Percentiles rank a stretch among this genome's conserved stretches.
phyloP scores from a whole-genome alignment of 2,329 filamentous ascomycete species.

The Tolypocladium ophioglossoides region DNA sequence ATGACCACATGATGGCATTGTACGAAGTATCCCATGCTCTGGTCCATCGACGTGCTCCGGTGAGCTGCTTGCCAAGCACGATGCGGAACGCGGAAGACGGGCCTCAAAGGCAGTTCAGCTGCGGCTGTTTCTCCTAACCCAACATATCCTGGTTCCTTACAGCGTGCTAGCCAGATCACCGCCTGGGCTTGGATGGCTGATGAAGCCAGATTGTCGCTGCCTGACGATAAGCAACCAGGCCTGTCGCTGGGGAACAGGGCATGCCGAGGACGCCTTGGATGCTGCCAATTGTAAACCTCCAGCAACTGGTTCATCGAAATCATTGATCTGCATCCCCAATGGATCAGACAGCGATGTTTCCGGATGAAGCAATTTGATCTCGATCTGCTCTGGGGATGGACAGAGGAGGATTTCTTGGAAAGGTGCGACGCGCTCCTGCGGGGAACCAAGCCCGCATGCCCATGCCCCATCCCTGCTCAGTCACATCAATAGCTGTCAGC shows the following conservation, averaged over 20 bases:
- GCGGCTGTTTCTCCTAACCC: background rate
- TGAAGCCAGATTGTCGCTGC: too few species aligned
- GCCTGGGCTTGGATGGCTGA: too few species aligned
- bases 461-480: background rate
- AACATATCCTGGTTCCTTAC: background rate
- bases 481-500: too few species aligned
- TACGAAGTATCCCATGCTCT: too few species aligned
- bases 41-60: background rate
- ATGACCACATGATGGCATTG: background rate
- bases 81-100: background rate
- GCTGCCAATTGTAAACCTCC: too few species aligned
- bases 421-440: background rate
- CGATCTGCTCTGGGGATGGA: background rate
- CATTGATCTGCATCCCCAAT: background rate
- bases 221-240: too few species aligned
- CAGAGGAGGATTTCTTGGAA: too few species aligned
- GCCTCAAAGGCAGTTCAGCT: background rate
- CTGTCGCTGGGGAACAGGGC: too few species aligned
- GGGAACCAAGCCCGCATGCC: background rate
- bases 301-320: too few species aligned
- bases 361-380: background rate
- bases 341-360: background rate
- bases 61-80: background rate
- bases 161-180: background rate
- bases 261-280: too few species aligned